These are phyloP conservation scores for Knufia petricola DNA, from an alignment of 2,329 filamentous ascomycete species.

Conservation along the genomic window DNA sequence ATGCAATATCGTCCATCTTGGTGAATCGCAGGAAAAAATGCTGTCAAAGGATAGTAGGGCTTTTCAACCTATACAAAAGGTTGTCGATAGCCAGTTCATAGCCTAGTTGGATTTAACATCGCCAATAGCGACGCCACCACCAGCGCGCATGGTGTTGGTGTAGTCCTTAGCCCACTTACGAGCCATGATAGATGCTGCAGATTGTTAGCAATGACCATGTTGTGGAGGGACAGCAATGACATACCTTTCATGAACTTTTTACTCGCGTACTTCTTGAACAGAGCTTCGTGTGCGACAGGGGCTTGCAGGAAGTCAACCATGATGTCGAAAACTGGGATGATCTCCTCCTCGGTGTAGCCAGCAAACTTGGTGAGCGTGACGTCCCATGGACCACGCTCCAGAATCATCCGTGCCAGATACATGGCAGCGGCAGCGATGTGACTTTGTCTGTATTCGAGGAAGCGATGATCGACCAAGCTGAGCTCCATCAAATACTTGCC, in stretches of 20 bases:
- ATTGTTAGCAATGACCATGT: conserved; percentile 21
- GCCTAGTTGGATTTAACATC: conserved; percentile 12
- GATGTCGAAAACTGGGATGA: conserved; percentile 80
- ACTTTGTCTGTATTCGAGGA: conserved; percentile 81
- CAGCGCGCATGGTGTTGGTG: conserved; percentile 16
- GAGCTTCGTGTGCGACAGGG: conserved; percentile 86
- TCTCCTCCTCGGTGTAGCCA: conserved; percentile 86
- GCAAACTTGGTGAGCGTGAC: conserved; percentile 80
- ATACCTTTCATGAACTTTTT: conserved; percentile 98
- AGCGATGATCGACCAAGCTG: conserved; percentile 85
- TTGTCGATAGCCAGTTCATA: background rate
- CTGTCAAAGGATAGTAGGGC: background rate
- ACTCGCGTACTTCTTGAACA: conserved; percentile 99
- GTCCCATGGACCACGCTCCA: conserved; percentile 89
- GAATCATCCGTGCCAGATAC: conserved; percentile 84
- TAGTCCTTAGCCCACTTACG: conserved; percentile 90
- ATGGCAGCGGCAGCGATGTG: conserved; percentile 87
- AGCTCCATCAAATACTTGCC: conserved; percentile 98
- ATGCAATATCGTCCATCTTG: conserved; percentile 8
- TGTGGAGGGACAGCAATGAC: background rate
- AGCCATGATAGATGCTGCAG: conserved; percentile 73
- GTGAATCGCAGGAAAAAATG: conserved; percentile 1
- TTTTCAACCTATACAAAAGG: background rate
- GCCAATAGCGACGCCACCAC: conserved; percentile 14
- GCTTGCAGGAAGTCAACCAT: conserved; percentile 95